Percentiles rank a stretch among this genome's conserved stretches.
Evolutionary conservation across 257 asterid genomes (phyloP).

Genomic region (Solanum infundibuliforme): DNA sequence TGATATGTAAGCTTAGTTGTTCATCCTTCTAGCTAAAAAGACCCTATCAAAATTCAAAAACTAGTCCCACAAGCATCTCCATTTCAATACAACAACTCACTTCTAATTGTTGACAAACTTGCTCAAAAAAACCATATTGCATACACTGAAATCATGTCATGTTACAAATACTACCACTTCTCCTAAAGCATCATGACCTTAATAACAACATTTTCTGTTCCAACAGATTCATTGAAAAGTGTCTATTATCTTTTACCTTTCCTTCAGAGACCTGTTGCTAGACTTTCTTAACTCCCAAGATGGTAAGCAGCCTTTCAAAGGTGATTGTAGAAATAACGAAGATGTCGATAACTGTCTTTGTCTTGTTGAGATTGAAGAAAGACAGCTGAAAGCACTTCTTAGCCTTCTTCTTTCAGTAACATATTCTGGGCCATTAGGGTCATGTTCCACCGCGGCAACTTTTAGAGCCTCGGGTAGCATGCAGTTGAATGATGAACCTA

Average conservation of each 20-base stretch:
- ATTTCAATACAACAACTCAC: not conserved
- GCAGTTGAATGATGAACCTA: slow-evolving; percentile 73
- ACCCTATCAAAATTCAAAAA: not conserved
- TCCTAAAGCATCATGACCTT: not conserved
- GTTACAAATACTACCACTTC: not conserved
- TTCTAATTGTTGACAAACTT: not conserved
- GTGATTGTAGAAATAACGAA: slow-evolving; percentile 59
- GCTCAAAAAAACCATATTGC: not conserved
- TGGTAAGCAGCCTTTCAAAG: slow-evolving; percentile 63
- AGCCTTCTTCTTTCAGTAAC: slow-evolving; percentile 55
- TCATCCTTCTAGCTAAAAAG: not conserved
- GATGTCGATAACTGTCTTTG: slow-evolving; percentile 69
- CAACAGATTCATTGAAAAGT: not conserved
- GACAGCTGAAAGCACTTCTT: slow-evolving; percentile 54
- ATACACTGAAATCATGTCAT: not conserved
- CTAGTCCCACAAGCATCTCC: not conserved
- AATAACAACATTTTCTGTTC: not conserved
- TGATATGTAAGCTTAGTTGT: not conserved
- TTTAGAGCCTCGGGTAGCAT: slow-evolving; percentile 71
- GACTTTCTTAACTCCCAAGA: slow-evolving; percentile 60
- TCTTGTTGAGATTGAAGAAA: slow-evolving; percentile 71
- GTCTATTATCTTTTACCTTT: slow-evolving; percentile 19
- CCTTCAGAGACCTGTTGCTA: slow-evolving; percentile 46
- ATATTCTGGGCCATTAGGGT: slow-evolving; percentile 29
- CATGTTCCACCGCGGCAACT: slow-evolving; percentile 53